Conservation (phyloP, 2,329 filamentous ascomycete genomes). For the Colletotrichum acutatum region DNA sequence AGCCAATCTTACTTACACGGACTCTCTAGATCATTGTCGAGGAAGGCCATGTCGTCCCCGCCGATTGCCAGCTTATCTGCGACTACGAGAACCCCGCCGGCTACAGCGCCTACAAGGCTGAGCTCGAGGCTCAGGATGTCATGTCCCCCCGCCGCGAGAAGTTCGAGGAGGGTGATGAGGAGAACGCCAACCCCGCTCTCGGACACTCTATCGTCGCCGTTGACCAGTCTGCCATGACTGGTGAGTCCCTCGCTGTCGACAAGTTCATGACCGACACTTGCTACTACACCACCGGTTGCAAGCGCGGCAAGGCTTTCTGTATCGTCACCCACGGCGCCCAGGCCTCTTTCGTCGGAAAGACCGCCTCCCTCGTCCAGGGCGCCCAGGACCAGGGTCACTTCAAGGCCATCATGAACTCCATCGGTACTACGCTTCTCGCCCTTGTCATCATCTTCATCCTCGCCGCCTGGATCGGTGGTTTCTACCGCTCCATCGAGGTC, state of each 20-base stretch:
- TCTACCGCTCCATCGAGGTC: constrained; percentile 77
- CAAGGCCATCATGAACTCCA: constrained; percentile 87
- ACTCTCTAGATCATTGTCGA: constrained; percentile 70
- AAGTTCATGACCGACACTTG: constrained; percentile 81
- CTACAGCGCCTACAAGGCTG: constrained; percentile 60
- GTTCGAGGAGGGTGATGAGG: constrained; percentile 67
- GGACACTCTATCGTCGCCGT: constrained; percentile 76
- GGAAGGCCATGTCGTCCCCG: constrained; percentile 77
- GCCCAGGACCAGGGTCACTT: constrained; percentile 82
- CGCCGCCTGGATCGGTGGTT: constrained; percentile 80
- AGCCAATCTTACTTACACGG: constrained; percentile 20
- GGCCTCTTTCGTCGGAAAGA: constrained; percentile 81
- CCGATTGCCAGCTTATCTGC: constrained; percentile 78
- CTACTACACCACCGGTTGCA: constrained; percentile 86
- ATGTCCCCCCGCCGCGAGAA: constrained; percentile 46
- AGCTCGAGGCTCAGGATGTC: constrained; percentile 69
- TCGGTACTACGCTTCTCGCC: constrained; percentile 78
- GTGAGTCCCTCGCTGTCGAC: constrained; percentile 82
- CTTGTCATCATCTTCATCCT: constrained; percentile 84
- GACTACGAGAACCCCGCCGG: constrained; percentile 73
- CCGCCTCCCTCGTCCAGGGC: constrained; percentile 78
- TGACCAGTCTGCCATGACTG: constrained; percentile 84
- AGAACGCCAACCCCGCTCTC: constrained; percentile 62
- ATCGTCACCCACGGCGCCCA: constrained; percentile 75
- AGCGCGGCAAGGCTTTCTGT: constrained; percentile 81